Evolutionary conservation across 2,329 filamentous ascomycete genomes (phyloP), one percentile per base, ranked within the genome.

Genomic region (Chaetomiaceae sp.): DNA sequence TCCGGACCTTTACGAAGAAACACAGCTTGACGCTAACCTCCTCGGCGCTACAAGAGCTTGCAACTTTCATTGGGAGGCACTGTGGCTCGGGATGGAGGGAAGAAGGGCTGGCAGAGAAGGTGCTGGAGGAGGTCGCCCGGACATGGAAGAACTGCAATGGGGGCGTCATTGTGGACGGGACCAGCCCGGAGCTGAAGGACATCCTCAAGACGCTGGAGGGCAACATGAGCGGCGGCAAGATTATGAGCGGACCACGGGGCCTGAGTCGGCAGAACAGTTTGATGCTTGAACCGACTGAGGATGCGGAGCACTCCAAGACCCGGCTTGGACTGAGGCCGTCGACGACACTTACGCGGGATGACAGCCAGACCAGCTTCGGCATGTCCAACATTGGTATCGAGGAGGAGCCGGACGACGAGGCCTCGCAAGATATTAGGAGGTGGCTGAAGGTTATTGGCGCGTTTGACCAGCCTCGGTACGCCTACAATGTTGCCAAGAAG

Each of bases 11-110:
- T 61, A 99, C 94, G 2, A 96, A 96, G 71, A 99, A 97, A 67
- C 90, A 99, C 72, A 95, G 92, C 63, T 77, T 99, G 52, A 97
- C 91, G 0, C 82, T 99, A 49, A 91, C 89, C 7, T 94, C 92
- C 0, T 84, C 91, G 0, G 90, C 94, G 0, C 75, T 99, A 5
- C 85, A 92, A 68, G 83, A 88, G 43, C 78, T 99, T 29, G 91
- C 94, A 19, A 80, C 82, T 1, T 99, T 99, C 69, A 87, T 99
- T 49, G 95, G 94, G 11, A 86, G 89, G 62, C 88, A 96, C 70
- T 99, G 94, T 69, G 94, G 94, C 31, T 91, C 91, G 53, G 90
- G 85, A 84, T 99, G 94, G 94, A 83, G 92, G 64, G 91, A 97
- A 73, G 91, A 95, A 68, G 92, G 95, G 0, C 76, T 96, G 29